Base-by-base conservation (phyloP, 2,329 filamentous ascomycete species). In the Cladosporium velox region DNA sequence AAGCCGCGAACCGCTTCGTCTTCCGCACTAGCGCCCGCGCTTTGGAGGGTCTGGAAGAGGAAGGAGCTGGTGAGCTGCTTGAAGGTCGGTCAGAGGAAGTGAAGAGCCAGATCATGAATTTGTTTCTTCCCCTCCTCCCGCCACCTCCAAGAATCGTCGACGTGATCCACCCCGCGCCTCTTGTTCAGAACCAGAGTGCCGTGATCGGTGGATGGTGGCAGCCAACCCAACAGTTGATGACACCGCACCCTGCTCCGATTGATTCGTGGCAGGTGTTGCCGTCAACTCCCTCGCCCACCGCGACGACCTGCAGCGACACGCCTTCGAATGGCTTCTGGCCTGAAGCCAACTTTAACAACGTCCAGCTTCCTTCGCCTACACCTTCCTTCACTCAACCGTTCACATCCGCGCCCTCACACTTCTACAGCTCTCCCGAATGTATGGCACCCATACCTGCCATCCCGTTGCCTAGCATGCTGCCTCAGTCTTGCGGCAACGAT, bases 1-100 rank as follows among this genome's bases (percentile, higher is more conserved):
- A 98, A 82, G 92, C 93, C 71, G 90, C 94, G 83, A 99, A 99
- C 87, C 94, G 91, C 81, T 99, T 96, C 76, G 94, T 99, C 76
- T 99, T 91, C 82, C 90, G 93, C 76, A 93, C 94, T 18, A 88
- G 91, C 74, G 93, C 92, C 70, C 89, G 90, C 68, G 95, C 93
- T 55, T 86, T 99, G 64, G 95, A 99, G 81, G 95, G 95, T 66
- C 85, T 98, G 70, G 95, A 99, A 83, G 95, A 98, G 82, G 94
- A 97, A 75, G 95, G 95, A 68, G 91, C 91, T 58, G 95, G 95
- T 69, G 95, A 99, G 82, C 85, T 99, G 71, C 88, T 98, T 68
- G 90, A 91, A 76, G 93, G 93, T 71, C 91, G 92, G 82, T 93
- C 92, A 76, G 93, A 97, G 72, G 93, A 97, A 73, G 94, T 97